A percentile compares a stretch with the other conserved stretches of the same genome.
Evolutionary conservation across 306 rosid species (phyloP).

Genomic region (Lablab purpureus): DNA sequence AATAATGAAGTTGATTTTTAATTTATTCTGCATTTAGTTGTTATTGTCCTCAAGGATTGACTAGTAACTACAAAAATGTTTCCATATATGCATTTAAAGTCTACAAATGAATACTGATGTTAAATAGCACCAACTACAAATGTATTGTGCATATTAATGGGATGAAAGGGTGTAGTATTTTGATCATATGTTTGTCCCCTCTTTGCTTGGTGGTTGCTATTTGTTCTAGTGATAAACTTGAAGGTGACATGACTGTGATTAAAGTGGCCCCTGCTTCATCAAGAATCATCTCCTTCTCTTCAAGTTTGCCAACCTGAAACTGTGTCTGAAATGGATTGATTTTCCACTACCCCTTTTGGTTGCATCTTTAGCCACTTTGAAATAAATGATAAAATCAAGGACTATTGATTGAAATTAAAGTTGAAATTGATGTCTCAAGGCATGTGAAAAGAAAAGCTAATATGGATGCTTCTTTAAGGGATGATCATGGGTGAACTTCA

Average conservation of each 20-base stretch:
- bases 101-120: too few species aligned
- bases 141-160: not conserved
- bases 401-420: not conserved
- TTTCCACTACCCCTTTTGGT: not conserved
- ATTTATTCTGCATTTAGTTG: conserved; percentile 12
- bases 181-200: conserved; percentile 5
- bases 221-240: not conserved
- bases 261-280: not conserved
- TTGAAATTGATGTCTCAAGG: not conserved
- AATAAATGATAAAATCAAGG: not conserved
- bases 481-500: not conserved
- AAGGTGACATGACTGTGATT: not conserved
- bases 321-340: conserved; percentile 22
- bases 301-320: not conserved
- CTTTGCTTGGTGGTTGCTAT: conserved; percentile 17
- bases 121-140: not conserved
- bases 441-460: not conserved
- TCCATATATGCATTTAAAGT: not conserved
- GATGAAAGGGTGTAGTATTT: conserved; percentile 10
- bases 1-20: not conserved
- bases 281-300: conserved; percentile 5
- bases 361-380: not conserved
- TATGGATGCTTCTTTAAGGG: not conserved
- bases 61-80: too few species aligned
- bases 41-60: not conserved